Percentiles rank a stretch among this genome's conserved stretches.
phyloP scores from a whole-genome alignment of 2,329 filamentous ascomycete species.

The Ilyonectria mors-panacis region DNA sequence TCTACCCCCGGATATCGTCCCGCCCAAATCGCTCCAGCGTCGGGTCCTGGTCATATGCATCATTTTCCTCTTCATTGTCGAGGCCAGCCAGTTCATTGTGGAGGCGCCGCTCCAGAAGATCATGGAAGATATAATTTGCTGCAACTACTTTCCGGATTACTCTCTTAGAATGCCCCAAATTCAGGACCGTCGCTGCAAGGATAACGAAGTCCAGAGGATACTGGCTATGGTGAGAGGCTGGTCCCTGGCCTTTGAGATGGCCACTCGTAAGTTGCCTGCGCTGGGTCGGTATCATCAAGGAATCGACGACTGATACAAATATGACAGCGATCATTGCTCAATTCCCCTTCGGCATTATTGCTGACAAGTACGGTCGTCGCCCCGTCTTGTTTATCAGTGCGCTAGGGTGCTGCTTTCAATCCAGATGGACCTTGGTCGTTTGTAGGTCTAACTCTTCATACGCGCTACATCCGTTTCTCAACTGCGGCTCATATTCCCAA shows the following conservation, averaged over 20 bases:
- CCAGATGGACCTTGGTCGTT: constrained; percentile 49
- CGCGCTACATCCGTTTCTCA: not conserved
- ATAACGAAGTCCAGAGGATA: constrained; percentile 62
- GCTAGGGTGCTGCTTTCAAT: constrained; percentile 50
- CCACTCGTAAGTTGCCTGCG: constrained; percentile 57
- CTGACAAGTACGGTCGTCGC: constrained; percentile 62
- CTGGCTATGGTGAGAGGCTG: constrained; percentile 69
- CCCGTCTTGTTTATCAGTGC: constrained; percentile 57
- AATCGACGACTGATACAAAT: constrained; percentile 18
- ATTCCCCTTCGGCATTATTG: constrained; percentile 63
- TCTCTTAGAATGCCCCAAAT: constrained; percentile 46
- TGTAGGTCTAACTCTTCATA: constrained; percentile 43
- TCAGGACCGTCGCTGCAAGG: constrained; percentile 65
- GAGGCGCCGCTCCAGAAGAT: constrained; percentile 63
- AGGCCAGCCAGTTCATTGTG: constrained; percentile 57
- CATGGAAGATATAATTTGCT: constrained; percentile 69
- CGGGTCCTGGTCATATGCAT: constrained; percentile 53
- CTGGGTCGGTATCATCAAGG: not conserved
- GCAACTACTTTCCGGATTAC: constrained; percentile 60
- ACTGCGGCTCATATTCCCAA: constrained; percentile 35
- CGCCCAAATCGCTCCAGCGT: constrained; percentile 47
- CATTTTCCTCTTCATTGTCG: constrained; percentile 59
- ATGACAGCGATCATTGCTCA: constrained; percentile 57
- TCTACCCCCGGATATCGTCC: constrained; percentile 35
- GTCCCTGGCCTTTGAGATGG: constrained; percentile 59